Base-by-base conservation (phyloP, 164 flowering plant species). In the Liquidambar formosana region DNA sequence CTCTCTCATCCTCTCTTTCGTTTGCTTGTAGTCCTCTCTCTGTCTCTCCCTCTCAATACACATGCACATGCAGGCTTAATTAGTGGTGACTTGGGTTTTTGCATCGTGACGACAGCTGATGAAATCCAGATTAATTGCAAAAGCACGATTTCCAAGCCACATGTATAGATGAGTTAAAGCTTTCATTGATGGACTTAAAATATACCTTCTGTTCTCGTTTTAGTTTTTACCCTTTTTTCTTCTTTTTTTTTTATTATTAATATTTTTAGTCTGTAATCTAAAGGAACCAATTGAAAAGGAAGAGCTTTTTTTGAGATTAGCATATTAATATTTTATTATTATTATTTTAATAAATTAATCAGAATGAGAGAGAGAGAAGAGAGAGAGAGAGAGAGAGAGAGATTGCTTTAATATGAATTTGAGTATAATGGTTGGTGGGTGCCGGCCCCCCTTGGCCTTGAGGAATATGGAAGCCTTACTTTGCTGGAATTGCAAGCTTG, bases 401-500 rank as follows among this genome's bases (percentile, higher is more conserved):
- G n/a, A n/a, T 63, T 66, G 67, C 71, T 80, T 75, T 45, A 61
- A 46, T 68, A 46, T 68, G 67, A 72, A 69, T 61, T 4, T 53
- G 64, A 53, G 76, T 45, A 70, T 60, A 44, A 3, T 49, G 71
- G 69, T 57, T 59, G 65, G 70, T 61, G 61, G 22, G 51, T 62
- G 51, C 2, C 43, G 8, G 13, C 26, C n/a, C n/a, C n/a, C n/a
- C n/a, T n/a, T n/a, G n/a, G n/a, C n/a, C n/a, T 19, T 12, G 51
- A 63, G n/a, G 0, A 19, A n/a, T 8, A 4, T 16, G 8, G n/a
- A 28, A 52, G 61, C 52, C 44, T 65, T 49, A 68, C 82, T 77
- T 77, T 77, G 77, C 85, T 73, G 75, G 69, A 54, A 63, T 59
- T 67, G 60, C 77, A 79, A 75, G 78, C 60, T 57, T 75, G 43